These are phyloP conservation scores for Colletotrichum sp. DNA, from an alignment of 2,329 filamentous ascomycete species.

Conservation along the genomic window DNA sequence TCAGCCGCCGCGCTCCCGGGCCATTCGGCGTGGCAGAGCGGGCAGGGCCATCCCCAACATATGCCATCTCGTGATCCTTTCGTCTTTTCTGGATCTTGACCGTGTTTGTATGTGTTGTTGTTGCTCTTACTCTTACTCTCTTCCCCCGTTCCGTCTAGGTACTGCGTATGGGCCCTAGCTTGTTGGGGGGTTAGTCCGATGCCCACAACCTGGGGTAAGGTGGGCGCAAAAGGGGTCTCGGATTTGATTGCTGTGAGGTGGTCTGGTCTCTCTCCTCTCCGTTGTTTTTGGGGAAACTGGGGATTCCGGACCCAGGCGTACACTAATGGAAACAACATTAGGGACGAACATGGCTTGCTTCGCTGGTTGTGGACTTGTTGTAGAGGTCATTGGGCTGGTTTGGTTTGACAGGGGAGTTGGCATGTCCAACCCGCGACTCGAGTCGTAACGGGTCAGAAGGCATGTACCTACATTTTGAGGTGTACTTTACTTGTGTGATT, in stretches of 20 bases:
- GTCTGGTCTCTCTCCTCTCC: not conserved
- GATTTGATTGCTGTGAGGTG: not conserved
- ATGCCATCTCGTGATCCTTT: conserved; percentile 17
- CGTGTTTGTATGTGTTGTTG: not conserved
- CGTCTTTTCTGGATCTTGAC: not conserved
- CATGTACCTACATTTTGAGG: not conserved
- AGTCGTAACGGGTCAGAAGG: not conserved
- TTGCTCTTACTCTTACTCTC: not conserved
- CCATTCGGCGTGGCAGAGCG: conserved; percentile 6
- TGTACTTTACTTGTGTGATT: not conserved
- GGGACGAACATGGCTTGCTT: not conserved
- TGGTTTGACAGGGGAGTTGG: not conserved
- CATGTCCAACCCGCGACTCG: not conserved
- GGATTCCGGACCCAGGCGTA: not conserved
- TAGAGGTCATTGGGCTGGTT: not conserved
- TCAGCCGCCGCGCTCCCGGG: conserved; percentile 18
- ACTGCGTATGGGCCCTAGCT: too few relatives aligned
- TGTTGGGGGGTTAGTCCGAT: not conserved
- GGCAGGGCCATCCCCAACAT: conserved; percentile 17
- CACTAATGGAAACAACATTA: conserved; percentile 6
- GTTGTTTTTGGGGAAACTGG: not conserved
- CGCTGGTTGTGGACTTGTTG: not conserved
- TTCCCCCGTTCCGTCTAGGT: not conserved
- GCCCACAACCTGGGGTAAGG: conserved; percentile 13
- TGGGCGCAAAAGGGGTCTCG: conserved; percentile 13